Evolutionary conservation across 2,329 filamentous ascomycete genomes (phyloP).

Genomic region (Colletotrichum shisoi): DNA sequence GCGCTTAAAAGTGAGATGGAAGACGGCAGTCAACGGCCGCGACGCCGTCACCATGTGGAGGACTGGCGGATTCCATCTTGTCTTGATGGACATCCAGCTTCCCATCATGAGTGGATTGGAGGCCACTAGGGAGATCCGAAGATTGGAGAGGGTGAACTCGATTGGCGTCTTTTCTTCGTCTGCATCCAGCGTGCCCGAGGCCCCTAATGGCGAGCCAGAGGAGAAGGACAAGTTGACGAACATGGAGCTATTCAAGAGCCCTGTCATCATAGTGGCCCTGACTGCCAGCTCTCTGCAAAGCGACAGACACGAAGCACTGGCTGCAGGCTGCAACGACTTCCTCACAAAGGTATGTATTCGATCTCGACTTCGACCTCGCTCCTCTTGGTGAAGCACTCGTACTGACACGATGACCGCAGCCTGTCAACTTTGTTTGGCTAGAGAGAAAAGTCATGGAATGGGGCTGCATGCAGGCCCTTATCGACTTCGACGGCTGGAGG

Average conservation of each 20-base stretch:
- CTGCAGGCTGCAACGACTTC: constrained; percentile 97
- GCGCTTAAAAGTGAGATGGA: constrained; percentile 92
- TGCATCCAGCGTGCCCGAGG: constrained; percentile 56
- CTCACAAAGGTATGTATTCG: constrained; percentile 80
- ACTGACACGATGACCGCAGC: constrained; percentile 59
- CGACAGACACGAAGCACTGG: constrained; percentile 91
- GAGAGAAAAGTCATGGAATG: constrained; percentile 98
- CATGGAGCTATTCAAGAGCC: constrained; percentile 83
- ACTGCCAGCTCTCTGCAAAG: constrained; percentile 94
- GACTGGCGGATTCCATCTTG: constrained; percentile 89
- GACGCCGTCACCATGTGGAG: constrained; percentile 96
- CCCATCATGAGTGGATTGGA: constrained; percentile 96
- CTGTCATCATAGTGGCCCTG: constrained; percentile 95
- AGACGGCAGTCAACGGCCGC: constrained; percentile 93
- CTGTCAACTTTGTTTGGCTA: constrained; percentile 96
- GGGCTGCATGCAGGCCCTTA: constrained; percentile 99
- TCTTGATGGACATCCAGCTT: constrained; percentile 98
- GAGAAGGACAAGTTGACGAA: constrained; percentile 75
- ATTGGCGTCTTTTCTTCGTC: constrained; percentile 89
- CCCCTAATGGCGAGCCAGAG: constrained; percentile 56
- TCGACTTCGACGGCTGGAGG: constrained; percentile 97
- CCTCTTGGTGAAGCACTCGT: not conserved
- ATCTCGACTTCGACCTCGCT: not conserved
- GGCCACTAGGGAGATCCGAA: constrained; percentile 91
- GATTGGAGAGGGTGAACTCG: constrained; percentile 86